Evolutionary conservation across 441 rosid species (phyloP).

Genomic region (Gossypium gossypioides): DNA sequence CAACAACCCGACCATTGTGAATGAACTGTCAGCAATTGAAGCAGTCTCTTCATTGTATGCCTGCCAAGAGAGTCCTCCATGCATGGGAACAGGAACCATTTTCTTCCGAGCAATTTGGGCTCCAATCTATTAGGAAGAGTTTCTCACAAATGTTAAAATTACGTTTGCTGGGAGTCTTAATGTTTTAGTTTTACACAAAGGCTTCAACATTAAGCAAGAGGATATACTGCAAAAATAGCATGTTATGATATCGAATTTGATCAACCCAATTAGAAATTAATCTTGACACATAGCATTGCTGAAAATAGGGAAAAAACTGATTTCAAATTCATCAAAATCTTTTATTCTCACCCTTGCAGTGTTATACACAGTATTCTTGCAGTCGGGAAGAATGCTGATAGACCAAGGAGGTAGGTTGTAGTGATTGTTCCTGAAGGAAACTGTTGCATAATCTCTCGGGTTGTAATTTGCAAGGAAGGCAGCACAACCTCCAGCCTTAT

Average conservation of each 20-base stretch:
- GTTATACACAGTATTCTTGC: constrained; percentile 93
- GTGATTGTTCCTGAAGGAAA: constrained; percentile 61
- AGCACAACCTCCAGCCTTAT: constrained; percentile 74
- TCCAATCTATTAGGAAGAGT: constrained; percentile 45
- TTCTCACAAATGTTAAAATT: constrained; percentile 14
- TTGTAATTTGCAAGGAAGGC: constrained; percentile 89
- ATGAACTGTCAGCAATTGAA: constrained; percentile 48
- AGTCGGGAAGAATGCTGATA: constrained; percentile 93
- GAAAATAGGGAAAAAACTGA: neutral
- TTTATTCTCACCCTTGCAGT: constrained; percentile 72
- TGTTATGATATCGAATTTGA: neutral
- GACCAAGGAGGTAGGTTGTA: constrained; percentile 98
- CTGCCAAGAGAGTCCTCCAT: constrained; percentile 81
- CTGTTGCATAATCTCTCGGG: constrained; percentile 50
- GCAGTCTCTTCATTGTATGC: constrained; percentile 70
- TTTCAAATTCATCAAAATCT: neutral
- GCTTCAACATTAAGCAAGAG: neutral
- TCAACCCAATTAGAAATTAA: neutral
- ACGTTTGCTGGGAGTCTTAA: neutral
- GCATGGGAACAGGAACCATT: constrained; percentile 69
- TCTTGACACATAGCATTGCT: neutral
- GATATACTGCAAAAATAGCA: neutral
- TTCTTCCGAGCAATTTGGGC: constrained; percentile 78
- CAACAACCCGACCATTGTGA: constrained; percentile 66
- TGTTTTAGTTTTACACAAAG: too few relatives aligned